A percentile compares a stretch with the other conserved stretches of the same genome.
phyloP scores from a whole-genome alignment of 345 rosid genomes.

The Moringa oleifera region DNA sequence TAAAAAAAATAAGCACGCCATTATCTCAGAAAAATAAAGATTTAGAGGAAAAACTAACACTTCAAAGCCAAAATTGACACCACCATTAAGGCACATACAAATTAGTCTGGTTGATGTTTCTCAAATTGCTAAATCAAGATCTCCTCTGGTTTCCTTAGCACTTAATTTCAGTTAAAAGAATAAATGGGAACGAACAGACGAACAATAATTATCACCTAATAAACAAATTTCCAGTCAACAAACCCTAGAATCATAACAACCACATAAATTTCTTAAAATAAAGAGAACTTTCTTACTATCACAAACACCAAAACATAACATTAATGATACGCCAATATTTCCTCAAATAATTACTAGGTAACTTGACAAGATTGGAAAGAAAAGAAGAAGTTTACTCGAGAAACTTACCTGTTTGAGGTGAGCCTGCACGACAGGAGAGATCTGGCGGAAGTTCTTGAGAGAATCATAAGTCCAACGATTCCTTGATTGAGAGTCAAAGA shows the following conservation, averaged over 20 bases:
- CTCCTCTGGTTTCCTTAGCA: too few relatives aligned
- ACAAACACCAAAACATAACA: not conserved
- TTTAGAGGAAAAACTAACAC: too few relatives aligned
- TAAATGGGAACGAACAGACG: too few relatives aligned
- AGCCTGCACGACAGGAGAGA: constrained; percentile 70
- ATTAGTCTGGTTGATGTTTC: too few relatives aligned
- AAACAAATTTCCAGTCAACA: not conserved
- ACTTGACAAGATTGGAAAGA: not conserved
- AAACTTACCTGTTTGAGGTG: constrained; percentile 80
- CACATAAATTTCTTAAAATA: not conserved
- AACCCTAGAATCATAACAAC: not conserved
- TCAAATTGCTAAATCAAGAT: too few relatives aligned
- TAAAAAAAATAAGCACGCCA: too few relatives aligned
- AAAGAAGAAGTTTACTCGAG: not conserved
- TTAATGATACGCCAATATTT: not conserved
- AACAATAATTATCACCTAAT: too few relatives aligned
- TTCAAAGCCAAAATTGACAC: too few relatives aligned
- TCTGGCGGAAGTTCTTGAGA: constrained; percentile 70
- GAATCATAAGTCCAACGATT: constrained; percentile 61
- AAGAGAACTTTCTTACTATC: not conserved
- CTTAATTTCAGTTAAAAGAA: too few relatives aligned
- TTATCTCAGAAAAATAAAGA: too few relatives aligned
- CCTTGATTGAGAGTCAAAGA: constrained; percentile 65
- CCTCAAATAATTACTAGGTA: not conserved
- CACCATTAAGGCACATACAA: too few relatives aligned